Conservation (phyloP, 75 land plant genomes). For the Sequoiadendron giganteum region DNA sequence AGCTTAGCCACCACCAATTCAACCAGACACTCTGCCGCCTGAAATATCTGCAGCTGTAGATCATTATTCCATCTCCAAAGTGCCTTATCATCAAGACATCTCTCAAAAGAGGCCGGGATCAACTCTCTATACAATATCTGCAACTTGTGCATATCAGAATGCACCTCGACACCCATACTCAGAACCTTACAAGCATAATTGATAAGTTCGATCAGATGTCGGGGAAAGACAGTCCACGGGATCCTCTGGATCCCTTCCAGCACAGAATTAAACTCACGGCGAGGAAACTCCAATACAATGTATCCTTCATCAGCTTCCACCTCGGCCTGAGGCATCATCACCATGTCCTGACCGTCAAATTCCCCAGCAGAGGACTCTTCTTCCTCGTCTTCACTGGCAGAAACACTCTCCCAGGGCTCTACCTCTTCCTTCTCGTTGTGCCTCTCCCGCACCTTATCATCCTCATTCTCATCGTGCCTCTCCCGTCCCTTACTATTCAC, state of each 20-base stretch:
- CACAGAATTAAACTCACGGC: constrained; percentile 14
- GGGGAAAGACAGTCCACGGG: constrained; percentile 30
- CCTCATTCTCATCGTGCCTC: background rate
- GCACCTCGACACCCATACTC: constrained; percentile 17
- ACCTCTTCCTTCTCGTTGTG: constrained; percentile 4
- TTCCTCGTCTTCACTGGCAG: constrained; percentile 11
- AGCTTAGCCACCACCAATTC: constrained; percentile 24
- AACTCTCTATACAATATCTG: constrained; percentile 29
- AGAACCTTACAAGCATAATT: constrained; percentile 19
- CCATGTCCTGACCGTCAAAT: constrained; percentile 27
- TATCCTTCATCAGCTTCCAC: constrained; percentile 22
- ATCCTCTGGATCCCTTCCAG: constrained; percentile 29
- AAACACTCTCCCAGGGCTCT: constrained; percentile 15
- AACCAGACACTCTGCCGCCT: constrained; percentile 15
- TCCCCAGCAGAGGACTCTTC: constrained; percentile 20
- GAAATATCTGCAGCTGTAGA: constrained; percentile 24
- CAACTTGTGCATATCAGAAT: constrained; percentile 7
- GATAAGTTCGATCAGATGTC: constrained; percentile 25
- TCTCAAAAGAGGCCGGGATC: constrained; percentile 31
- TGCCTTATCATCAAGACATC: constrained; percentile 34
- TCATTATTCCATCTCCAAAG: constrained; percentile 35
- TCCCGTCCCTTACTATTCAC: background rate
- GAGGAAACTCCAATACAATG: constrained; percentile 22
- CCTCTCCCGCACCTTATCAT: background rate
- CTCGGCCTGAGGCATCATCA: constrained; percentile 25